A percentile compares a stretch with the other conserved stretches of the same genome.
phyloP scores from a whole-genome alignment of 179 eudicot genomes.

The Actinidia chinensis region DNA sequence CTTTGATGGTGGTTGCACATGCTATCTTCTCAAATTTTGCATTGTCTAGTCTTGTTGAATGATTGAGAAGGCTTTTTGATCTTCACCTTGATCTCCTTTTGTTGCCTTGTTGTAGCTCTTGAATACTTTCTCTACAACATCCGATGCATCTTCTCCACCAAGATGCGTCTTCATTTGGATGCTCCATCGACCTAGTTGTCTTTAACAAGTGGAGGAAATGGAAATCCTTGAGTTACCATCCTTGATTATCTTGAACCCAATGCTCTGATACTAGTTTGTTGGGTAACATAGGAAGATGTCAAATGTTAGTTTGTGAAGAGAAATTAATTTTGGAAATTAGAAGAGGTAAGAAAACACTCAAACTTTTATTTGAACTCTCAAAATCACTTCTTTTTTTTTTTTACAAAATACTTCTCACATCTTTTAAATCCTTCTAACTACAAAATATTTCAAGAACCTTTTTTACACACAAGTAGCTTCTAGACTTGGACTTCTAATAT shows the following conservation, averaged over 20 bases:
- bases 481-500: too few relatives aligned
- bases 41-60: conserved; percentile 18
- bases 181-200: not conserved
- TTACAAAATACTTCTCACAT: too few relatives aligned
- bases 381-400: too few relatives aligned
- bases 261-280: not conserved
- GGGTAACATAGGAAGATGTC: not conserved
- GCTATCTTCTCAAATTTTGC: conserved; percentile 7
- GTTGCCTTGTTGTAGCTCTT: too few relatives aligned
- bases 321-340: too few relatives aligned
- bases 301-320: too few relatives aligned
- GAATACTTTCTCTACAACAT: not conserved
- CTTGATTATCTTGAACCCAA: not conserved
- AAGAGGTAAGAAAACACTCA: too few relatives aligned
- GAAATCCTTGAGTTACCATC: not conserved
- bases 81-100: not conserved
- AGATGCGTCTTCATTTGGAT: not conserved
- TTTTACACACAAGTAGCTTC: too few relatives aligned
- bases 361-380: too few relatives aligned
- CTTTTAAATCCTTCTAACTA: too few relatives aligned
- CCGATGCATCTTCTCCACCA: not conserved
- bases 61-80: conserved; percentile 9
- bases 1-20: conserved; percentile 4
- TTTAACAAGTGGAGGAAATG: not conserved
- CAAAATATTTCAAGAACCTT: too few relatives aligned